A percentile compares a stretch with the other conserved stretches of the same genome.
Conservation (phyloP, 148 eudicot species). For the Chenopodium suecicum region DNA sequence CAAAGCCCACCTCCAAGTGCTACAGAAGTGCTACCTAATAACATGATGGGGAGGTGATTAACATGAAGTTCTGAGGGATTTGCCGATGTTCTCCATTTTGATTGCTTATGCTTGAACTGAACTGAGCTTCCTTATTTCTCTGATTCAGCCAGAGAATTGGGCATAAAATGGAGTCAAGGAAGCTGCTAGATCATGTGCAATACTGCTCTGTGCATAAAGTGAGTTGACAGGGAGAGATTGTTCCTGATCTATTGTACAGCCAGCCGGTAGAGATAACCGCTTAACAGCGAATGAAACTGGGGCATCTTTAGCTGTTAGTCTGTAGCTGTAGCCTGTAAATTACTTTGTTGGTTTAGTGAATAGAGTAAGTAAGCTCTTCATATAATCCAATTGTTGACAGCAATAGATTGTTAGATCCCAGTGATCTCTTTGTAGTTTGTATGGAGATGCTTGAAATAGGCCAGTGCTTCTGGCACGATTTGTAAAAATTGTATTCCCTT, state of each 20-base stretch:
- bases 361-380: conserved; percentile 2
- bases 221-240: conserved; percentile 8
- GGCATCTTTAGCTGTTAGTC: conserved; percentile 24
- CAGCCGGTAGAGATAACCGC: not conserved
- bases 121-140: conserved; percentile 4
- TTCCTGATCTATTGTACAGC: conserved; percentile 31
- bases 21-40: conserved; percentile 31
- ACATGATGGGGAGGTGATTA: conserved; percentile 34
- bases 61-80: not conserved
- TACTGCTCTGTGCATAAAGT: conserved; percentile 7
- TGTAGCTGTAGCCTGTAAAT: conserved; percentile 27
- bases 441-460: not conserved
- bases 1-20: conserved; percentile 56
- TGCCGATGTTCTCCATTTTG: not conserved
- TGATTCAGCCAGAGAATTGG: conserved; percentile 2
- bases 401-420: conserved; percentile 6
- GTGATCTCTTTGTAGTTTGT: not conserved
- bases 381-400: not conserved
- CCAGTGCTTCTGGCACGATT: not conserved
- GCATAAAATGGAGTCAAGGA: not conserved
- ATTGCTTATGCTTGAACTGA: not conserved
- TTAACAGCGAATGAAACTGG: not conserved
- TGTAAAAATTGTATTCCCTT: conserved; percentile 5
- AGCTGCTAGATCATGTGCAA: conserved; percentile 10
- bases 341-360: conserved; percentile 4